Conservation (phyloP, 768 basidiomycete genomes). For the Russula abietina region DNA sequence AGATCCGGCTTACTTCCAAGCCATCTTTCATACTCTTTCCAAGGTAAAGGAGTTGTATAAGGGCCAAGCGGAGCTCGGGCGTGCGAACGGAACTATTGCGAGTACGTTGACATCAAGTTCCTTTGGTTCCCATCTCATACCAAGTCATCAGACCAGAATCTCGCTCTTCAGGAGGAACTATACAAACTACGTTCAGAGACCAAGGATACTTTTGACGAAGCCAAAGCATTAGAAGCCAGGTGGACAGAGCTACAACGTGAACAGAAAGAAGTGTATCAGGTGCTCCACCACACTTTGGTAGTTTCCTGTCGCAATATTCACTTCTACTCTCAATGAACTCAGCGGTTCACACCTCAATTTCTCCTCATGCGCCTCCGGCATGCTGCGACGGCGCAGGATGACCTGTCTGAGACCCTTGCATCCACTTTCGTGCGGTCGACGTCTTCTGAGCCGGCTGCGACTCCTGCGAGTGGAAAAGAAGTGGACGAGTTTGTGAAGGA, state of each 20-base stretch:
- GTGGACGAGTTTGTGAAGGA: slow-evolving; percentile 84
- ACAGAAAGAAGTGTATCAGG: slow-evolving; percentile 86
- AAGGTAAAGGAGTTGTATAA: slow-evolving; percentile 69
- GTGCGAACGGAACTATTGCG: slow-evolving; percentile 82
- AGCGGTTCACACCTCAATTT: slow-evolving; percentile 86
- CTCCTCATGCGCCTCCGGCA: slow-evolving; percentile 83
- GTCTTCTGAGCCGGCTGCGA: slow-evolving; percentile 26
- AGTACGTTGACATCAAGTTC: slow-evolving; percentile 43
- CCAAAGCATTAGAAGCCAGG: slow-evolving; percentile 68
- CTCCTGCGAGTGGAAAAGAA: slow-evolving; percentile 39
- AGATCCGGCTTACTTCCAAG: slow-evolving; percentile 81
- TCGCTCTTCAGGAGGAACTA: slow-evolving; percentile 68
- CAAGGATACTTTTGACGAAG: slow-evolving; percentile 81
- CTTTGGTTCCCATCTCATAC: slow-evolving; percentile 15
- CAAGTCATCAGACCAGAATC: slow-evolving; percentile 54
- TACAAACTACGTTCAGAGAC: slow-evolving; percentile 76
- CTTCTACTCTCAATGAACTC: background rate
- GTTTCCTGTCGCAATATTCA: too few relatives aligned
- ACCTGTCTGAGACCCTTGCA: slow-evolving; percentile 78
- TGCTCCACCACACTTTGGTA: slow-evolving; percentile 28
- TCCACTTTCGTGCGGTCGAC: slow-evolving; percentile 67
- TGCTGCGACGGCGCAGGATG: slow-evolving; percentile 86
- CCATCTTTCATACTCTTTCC: slow-evolving; percentile 73
- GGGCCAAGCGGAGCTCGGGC: slow-evolving; percentile 69
- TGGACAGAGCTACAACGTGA: slow-evolving; percentile 88